phyloP scores from a whole-genome alignment of 257 asterid genomes.

The Solanum pinnatisectum region DNA sequence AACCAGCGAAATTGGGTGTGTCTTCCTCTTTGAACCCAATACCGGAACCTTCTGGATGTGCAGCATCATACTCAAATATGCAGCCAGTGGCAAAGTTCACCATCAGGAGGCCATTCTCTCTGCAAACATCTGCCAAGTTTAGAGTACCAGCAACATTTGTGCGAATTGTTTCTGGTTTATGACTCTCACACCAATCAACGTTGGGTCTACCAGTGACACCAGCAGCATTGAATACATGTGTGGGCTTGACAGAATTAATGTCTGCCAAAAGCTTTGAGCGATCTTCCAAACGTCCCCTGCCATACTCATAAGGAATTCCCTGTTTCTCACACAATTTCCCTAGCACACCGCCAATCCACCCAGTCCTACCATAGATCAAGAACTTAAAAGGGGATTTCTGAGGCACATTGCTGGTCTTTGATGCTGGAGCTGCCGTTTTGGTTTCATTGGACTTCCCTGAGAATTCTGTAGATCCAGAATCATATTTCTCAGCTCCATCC shows the following conservation, averaged over 20 bases:
- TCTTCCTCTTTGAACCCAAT: slow-evolving; percentile 19
- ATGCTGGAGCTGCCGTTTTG: background rate
- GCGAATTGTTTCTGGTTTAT: slow-evolving; percentile 16
- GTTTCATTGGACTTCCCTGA: background rate
- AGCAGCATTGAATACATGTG: slow-evolving; percentile 19
- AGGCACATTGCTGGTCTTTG: background rate
- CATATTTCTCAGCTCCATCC: slow-evolving; percentile 1
- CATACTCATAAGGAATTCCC: slow-evolving; percentile 10
- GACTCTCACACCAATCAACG: slow-evolving; percentile 17
- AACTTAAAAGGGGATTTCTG: slow-evolving; percentile 9
- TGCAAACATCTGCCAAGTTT: slow-evolving; percentile 12
- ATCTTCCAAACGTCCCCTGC: slow-evolving; percentile 13
- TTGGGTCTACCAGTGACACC: slow-evolving; percentile 20
- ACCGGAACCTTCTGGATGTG: slow-evolving; percentile 10
- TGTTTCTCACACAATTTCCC: slow-evolving; percentile 15
- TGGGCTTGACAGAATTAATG: slow-evolving; percentile 6
- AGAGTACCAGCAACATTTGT: slow-evolving; percentile 14
- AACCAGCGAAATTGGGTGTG: slow-evolving; percentile 9
- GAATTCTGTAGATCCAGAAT: background rate
- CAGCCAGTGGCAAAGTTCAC: slow-evolving; percentile 16
- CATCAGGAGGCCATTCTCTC: slow-evolving; percentile 12
- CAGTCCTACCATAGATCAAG: slow-evolving; percentile 13
- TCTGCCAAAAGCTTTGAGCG: slow-evolving; percentile 12
- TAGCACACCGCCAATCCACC: slow-evolving; percentile 16
- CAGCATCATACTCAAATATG: slow-evolving; percentile 12